Evolutionary conservation across 148 eudicot genomes (phyloP).

Genomic region (Vaccinium macrocarpon): DNA sequence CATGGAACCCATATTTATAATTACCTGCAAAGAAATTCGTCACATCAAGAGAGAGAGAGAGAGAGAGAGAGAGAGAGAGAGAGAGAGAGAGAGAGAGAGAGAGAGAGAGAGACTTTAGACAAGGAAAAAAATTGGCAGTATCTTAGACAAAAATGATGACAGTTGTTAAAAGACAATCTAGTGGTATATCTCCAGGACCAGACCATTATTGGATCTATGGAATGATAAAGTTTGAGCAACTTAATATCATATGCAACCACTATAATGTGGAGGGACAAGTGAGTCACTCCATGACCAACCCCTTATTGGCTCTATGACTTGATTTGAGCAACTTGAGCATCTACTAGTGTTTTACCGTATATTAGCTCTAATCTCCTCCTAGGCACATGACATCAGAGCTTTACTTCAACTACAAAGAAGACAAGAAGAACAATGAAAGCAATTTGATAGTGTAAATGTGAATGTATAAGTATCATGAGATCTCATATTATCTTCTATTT

Average conservation of each 20-base stretch:
- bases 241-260: too few relatives aligned
- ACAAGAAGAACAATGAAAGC: not conserved
- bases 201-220: not conserved
- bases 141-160: not conserved
- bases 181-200: not conserved
- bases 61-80: not conserved
- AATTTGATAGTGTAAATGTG: not conserved
- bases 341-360: not conserved
- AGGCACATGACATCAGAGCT: not conserved
- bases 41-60: slow-evolving; percentile 6
- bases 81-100: too few relatives aligned
- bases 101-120: not conserved
- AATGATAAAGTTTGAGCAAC: not conserved
- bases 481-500: too few relatives aligned
- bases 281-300: too few relatives aligned
- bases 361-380: not conserved
- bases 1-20: slow-evolving; percentile 73
- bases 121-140: not conserved
- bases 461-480: too few relatives aligned
- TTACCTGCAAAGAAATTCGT: slow-evolving; percentile 45
- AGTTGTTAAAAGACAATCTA: not conserved
- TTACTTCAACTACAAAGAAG: not conserved
- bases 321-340: not conserved
- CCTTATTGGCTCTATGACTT: not conserved
- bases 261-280: too few relatives aligned